These are phyloP conservation scores for Aspergillus incahuasiensis DNA, from an alignment of 495 filamentous ascomycete species.

Conservation along the genomic window DNA sequence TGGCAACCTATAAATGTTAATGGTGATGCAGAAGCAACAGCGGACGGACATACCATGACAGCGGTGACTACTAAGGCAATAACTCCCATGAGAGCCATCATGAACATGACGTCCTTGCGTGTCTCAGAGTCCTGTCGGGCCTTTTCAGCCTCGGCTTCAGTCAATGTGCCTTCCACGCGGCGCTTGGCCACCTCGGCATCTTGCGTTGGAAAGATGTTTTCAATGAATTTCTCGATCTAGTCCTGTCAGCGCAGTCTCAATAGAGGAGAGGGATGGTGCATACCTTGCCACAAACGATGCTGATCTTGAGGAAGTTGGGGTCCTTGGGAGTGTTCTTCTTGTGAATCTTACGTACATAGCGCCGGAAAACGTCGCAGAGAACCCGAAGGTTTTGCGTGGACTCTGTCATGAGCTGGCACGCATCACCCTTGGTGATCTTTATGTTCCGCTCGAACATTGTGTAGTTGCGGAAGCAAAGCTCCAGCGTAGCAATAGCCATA, in stretches of 20 bases:
- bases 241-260: slow-evolving; percentile 15
- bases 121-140: slow-evolving; percentile 46
- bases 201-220: slow-evolving; percentile 83
- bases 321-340: slow-evolving; percentile 93
- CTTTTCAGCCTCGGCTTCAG: slow-evolving; percentile 41
- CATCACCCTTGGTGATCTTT: slow-evolving; percentile 95
- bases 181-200: slow-evolving; percentile 45
- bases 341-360: slow-evolving; percentile 74
- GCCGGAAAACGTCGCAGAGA: slow-evolving; percentile 74
- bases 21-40: background rate
- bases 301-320: slow-evolving; percentile 91
- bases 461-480: slow-evolving; percentile 89
- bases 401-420: slow-evolving; percentile 85
- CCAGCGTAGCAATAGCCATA: slow-evolving; percentile 94
- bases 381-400: slow-evolving; percentile 82
- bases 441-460: slow-evolving; percentile 80
- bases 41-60: slow-evolving; percentile 55
- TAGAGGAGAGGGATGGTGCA: background rate
- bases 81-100: slow-evolving; percentile 55
- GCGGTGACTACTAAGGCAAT: slow-evolving; percentile 57
- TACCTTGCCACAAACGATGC: slow-evolving; percentile 84
- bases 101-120: slow-evolving; percentile 57
- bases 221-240: slow-evolving; percentile 96
- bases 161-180: slow-evolving; percentile 33
- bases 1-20: slow-evolving; percentile 50